These are phyloP conservation scores for Debaryomyces singareniensis DNA, from an alignment of 1,139 yeast species.

Conservation along the genomic window DNA sequence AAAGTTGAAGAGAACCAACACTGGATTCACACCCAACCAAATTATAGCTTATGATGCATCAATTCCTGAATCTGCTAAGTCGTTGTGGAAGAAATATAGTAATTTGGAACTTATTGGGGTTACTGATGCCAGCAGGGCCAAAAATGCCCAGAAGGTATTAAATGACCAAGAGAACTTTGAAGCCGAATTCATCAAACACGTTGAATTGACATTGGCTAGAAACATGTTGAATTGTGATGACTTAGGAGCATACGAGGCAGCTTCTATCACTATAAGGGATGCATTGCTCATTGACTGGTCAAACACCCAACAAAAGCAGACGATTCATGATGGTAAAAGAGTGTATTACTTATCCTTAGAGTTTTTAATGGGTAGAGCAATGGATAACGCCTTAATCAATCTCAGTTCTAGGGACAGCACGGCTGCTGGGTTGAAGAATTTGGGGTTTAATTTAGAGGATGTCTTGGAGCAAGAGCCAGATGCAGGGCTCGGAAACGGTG, in stretches of 20 bases:
- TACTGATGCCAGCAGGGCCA: conserved; percentile 6
- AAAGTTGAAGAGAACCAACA: conserved; percentile 61
- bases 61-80: conserved; percentile 74
- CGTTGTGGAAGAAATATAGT: conserved; percentile 65
- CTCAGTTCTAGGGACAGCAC: conserved; percentile 50
- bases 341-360: conserved; percentile 84
- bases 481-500: conserved; percentile 94
- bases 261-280: conserved; percentile 74
- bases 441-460: conserved; percentile 88
- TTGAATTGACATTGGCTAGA: conserved; percentile 84
- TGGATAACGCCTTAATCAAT: conserved; percentile 90
- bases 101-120: conserved; percentile 28
- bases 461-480: conserved; percentile 83
- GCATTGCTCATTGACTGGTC: conserved; percentile 84
- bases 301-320: conserved; percentile 85
- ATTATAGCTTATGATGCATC: conserved; percentile 75
- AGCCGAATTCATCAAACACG: conserved; percentile 69
- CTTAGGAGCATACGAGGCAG: conserved; percentile 88
- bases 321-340: conserved; percentile 78
- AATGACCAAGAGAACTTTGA: conserved; percentile 53
- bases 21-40: conserved; percentile 90
- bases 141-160: conserved; percentile 6
- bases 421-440: conserved; percentile 52
- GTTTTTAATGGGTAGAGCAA: conserved; percentile 91
- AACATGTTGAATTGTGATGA: conserved; percentile 89